Conservation (phyloP, 495 filamentous ascomycete species). For the Cercophora samala region DNA sequence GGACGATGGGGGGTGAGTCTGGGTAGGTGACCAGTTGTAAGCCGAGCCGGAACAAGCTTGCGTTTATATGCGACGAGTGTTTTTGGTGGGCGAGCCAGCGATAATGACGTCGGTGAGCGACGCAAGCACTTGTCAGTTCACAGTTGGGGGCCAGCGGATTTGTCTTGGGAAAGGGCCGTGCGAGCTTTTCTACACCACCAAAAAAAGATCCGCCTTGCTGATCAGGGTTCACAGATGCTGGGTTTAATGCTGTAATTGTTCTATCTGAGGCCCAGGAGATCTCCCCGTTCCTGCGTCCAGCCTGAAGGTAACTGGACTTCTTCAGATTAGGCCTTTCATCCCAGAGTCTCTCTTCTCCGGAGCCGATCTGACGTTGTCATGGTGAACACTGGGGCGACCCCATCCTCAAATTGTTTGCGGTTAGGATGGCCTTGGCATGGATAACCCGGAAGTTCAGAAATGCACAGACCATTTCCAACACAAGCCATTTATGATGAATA, state of each 20-base stretch:
- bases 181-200: neutral
- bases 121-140: slow-evolving; percentile 8
- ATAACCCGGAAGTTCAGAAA: neutral
- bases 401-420: neutral
- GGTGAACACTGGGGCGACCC: neutral
- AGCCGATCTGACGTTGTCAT: neutral
- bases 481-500: neutral
- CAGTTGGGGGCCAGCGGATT: neutral
- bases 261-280: neutral
- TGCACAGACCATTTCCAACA: neutral
- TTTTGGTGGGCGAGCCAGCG: slow-evolving; percentile 1
- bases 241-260: neutral
- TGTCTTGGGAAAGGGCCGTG: neutral
- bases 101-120: slow-evolving; percentile 31
- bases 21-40: neutral
- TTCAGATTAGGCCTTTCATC: neutral
- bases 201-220: neutral
- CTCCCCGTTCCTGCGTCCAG: neutral
- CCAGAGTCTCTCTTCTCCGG: neutral
- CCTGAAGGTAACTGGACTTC: neutral
- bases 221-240: neutral
- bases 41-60: slow-evolving; percentile 8
- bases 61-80: slow-evolving; percentile 20
- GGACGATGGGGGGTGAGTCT: too few species aligned
- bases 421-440: neutral